These are phyloP conservation scores for Piromyces finnis DNA, from an alignment of 192 early-diverging fungal genomes.

Conservation along the genomic window DNA sequence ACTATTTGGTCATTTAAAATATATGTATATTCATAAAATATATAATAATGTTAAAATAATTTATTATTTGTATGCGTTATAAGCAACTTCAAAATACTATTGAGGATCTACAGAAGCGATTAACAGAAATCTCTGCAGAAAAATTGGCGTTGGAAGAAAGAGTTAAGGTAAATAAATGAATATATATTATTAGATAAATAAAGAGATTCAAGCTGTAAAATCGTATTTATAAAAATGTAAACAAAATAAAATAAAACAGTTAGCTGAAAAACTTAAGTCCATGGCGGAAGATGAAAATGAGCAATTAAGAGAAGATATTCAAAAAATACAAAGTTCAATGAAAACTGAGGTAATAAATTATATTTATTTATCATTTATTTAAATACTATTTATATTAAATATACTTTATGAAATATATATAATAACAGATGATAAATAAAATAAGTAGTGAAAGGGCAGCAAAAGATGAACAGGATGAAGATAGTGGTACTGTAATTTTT, in stretches of 20 bases:
- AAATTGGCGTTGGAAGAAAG: not conserved
- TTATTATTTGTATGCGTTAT: too few relatives aligned
- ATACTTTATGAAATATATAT: too few relatives aligned
- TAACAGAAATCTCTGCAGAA: not conserved
- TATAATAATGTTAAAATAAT: too few relatives aligned
- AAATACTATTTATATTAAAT: too few relatives aligned
- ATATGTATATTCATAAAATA: too few relatives aligned
- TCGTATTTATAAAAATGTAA: too few relatives aligned
- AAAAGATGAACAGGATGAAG: not conserved
- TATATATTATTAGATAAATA: too few relatives aligned
- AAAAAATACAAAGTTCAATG: not conserved
- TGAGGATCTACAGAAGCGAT: not conserved
- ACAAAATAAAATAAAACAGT: too few relatives aligned
- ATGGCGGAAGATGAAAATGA: not conserved
- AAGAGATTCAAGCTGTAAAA: too few relatives aligned
- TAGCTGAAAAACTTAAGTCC: not conserved
- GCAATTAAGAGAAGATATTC: not conserved
- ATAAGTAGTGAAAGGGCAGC: not conserved
- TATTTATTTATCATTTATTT: not conserved
- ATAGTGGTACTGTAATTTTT: not conserved
- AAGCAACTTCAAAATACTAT: not conserved
- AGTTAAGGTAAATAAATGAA: not conserved
- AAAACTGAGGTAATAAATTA: not conserved
- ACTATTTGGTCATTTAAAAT: too few relatives aligned
- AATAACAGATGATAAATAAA: not conserved